Evolutionary conservation across 2,329 filamentous ascomycete species (phyloP).

Genomic region (Fusarium austroafricanum): DNA sequence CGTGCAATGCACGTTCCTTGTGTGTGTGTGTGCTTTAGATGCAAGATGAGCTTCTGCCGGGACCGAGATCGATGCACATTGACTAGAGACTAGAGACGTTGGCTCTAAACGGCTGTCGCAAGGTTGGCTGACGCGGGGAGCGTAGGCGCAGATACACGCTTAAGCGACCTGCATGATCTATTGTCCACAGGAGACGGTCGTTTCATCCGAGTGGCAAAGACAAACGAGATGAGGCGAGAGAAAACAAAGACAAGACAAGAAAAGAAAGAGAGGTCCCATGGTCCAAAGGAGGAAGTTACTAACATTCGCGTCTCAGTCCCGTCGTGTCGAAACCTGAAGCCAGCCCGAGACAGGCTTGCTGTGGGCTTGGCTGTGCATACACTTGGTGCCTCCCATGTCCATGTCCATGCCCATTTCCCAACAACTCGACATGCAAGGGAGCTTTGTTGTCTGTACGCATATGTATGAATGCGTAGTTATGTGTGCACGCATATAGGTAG

Average conservation of each 20-base stretch:
- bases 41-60: constrained; percentile 39
- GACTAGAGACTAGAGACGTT: constrained; percentile 19
- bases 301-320: constrained; percentile 24
- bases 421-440: constrained; percentile 43
- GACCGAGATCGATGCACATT: constrained; percentile 25
- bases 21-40: constrained; percentile 25
- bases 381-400: constrained; percentile 27
- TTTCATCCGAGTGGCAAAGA: constrained; percentile 42
- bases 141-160: constrained; percentile 5
- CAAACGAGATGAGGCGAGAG: constrained; percentile 15
- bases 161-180: constrained; percentile 1
- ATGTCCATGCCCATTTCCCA: constrained; percentile 13
- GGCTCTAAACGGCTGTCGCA: constrained; percentile 25
- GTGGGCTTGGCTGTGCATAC: constrained; percentile 27
- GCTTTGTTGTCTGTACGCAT: constrained; percentile 5
- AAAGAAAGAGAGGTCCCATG: background rate
- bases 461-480: constrained; percentile 16
- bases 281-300: constrained; percentile 10
- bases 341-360: constrained; percentile 33
- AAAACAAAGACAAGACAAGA: constrained; percentile 17
- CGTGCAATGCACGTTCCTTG: constrained; percentile 32
- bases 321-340: constrained; percentile 22
- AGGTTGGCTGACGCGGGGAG: constrained; percentile 26
- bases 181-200: constrained; percentile 12
- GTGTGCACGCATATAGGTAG: constrained; percentile 20